Percentiles rank a stretch among this genome's conserved stretches.
phyloP scores from a whole-genome alignment of 345 rosid species.

The Aquilaria sinensis region DNA sequence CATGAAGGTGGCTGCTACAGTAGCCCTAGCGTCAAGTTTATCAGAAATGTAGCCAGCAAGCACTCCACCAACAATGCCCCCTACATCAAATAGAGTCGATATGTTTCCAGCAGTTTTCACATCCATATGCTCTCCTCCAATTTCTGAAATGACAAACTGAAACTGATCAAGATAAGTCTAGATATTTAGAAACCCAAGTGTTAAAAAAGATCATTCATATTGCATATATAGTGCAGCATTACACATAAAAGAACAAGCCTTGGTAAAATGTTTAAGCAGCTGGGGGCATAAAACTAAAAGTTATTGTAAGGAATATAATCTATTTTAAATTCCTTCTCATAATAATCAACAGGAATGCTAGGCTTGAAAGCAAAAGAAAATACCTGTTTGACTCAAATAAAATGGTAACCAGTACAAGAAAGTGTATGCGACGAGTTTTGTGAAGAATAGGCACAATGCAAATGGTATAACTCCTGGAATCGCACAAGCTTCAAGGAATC shows the following conservation, averaged over 20 bases:
- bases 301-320: not conserved
- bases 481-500: slow-evolving; percentile 73
- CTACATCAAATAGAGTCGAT: slow-evolving; percentile 86
- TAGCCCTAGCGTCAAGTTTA: slow-evolving; percentile 76
- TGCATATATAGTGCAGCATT: too few species aligned
- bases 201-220: too few species aligned
- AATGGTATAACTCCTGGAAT: slow-evolving; percentile 94
- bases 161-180: not conserved
- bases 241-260: too few species aligned
- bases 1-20: slow-evolving; percentile 81
- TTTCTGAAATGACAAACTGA: slow-evolving; percentile 43
- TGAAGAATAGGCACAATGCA: slow-evolving; percentile 83
- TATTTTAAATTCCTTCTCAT: not conserved
- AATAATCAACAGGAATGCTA: not conserved
- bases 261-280: too few species aligned
- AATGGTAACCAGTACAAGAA: slow-evolving; percentile 93
- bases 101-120: slow-evolving; percentile 95
- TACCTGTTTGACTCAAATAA: slow-evolving; percentile 88
- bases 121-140: slow-evolving; percentile 79
- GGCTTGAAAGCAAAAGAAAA: slow-evolving; percentile 2
- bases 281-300: too few species aligned
- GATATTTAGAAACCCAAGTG: too few species aligned
- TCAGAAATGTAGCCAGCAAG: slow-evolving; percentile 83
- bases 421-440: slow-evolving; percentile 90
- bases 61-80: slow-evolving; percentile 85